Percentiles rank a stretch among this genome's conserved stretches.
Conservation (phyloP, 2,329 filamentous ascomycete species). For the Westerdykella sp. region DNA sequence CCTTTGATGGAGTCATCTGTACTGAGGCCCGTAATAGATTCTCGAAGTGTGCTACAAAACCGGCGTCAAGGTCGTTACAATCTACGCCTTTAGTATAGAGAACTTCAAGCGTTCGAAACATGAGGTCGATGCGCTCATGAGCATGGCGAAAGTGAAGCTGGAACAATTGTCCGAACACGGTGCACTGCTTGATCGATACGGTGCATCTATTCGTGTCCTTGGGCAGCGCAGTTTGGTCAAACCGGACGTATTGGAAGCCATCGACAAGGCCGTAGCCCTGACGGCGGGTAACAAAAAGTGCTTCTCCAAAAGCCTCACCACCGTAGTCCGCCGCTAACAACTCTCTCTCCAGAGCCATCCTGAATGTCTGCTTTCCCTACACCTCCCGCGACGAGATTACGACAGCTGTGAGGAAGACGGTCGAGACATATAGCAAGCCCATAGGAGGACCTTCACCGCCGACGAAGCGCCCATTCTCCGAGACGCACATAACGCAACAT, state of each 20-base stretch:
- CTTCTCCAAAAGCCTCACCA: slow-evolving; percentile 13
- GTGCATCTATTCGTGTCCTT: slow-evolving; percentile 76
- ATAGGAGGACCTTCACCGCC: slow-evolving; percentile 50
- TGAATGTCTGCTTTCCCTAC: slow-evolving; percentile 98
- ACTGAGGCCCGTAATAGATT: slow-evolving; percentile 46
- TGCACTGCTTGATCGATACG: slow-evolving; percentile 86
- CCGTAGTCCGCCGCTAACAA: background rate
- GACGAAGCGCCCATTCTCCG: slow-evolving; percentile 67
- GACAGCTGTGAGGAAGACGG: slow-evolving; percentile 77
- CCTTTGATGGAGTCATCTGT: slow-evolving; percentile 2
- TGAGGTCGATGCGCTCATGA: slow-evolving; percentile 95
- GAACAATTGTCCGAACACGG: slow-evolving; percentile 88
- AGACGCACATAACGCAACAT: slow-evolving; percentile 78
- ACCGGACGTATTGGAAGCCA: slow-evolving; percentile 79
- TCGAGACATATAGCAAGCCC: slow-evolving; percentile 76
- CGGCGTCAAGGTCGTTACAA: slow-evolving; percentile 91
- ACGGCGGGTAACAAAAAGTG: slow-evolving; percentile 82
- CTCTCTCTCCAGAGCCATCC: slow-evolving; percentile 46
- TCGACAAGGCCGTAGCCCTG: slow-evolving; percentile 78
- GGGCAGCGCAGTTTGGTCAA: slow-evolving; percentile 80
- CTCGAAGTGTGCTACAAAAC: slow-evolving; percentile 98
- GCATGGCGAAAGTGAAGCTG: slow-evolving; percentile 93
- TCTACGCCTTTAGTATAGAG: slow-evolving; percentile 98
- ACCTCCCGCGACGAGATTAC: slow-evolving; percentile 95
- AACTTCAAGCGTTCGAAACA: slow-evolving; percentile 97